Conservation (phyloP, 495 filamentous ascomycete genomes). For the Penicillium taxi region DNA sequence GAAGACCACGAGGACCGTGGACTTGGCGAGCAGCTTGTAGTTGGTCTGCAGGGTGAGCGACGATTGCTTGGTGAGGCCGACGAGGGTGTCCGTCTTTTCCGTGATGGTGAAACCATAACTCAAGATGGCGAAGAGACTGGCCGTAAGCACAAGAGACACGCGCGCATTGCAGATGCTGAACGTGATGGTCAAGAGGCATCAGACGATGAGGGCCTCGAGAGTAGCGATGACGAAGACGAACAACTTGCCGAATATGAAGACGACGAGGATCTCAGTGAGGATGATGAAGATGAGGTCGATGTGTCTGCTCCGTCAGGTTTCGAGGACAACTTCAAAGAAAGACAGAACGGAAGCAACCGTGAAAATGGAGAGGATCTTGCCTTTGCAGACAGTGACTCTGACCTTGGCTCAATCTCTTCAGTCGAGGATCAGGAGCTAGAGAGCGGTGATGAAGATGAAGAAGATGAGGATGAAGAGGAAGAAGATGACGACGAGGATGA, state of each 20-base stretch:
- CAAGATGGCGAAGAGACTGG: conserved; percentile 53
- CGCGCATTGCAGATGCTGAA: conserved; percentile 51
- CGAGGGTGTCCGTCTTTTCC: conserved; percentile 75
- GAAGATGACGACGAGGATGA: conserved; percentile 60
- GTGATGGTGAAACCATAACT: conserved; percentile 61
- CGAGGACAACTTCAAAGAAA: conserved; percentile 34
- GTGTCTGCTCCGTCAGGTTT: conserved; percentile 37
- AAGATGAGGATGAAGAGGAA: conserved; percentile 49
- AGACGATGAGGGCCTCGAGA: conserved; percentile 51
- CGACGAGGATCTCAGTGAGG: conserved; percentile 29
- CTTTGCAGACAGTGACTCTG: conserved; percentile 96
- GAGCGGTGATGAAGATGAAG: conserved; percentile 49
- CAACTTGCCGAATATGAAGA: conserved; percentile 20
- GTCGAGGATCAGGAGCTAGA: conserved; percentile 56
- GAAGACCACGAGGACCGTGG: conserved; percentile 59
- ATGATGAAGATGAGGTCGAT: conserved; percentile 36
- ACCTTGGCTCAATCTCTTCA: conserved; percentile 81
- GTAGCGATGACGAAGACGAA: conserved; percentile 33
- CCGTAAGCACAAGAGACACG: conserved; percentile 60
- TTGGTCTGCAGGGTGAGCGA: conserved; percentile 78
- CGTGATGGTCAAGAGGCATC: conserved; percentile 52
- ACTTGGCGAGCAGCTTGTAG: conserved; percentile 85
- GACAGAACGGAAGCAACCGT: conserved; percentile 33
- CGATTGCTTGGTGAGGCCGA: conserved; percentile 74
- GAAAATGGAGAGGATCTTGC: conserved; percentile 56